Base-by-base conservation (phyloP, 257 asterid species). In the Plantago major region DNA sequence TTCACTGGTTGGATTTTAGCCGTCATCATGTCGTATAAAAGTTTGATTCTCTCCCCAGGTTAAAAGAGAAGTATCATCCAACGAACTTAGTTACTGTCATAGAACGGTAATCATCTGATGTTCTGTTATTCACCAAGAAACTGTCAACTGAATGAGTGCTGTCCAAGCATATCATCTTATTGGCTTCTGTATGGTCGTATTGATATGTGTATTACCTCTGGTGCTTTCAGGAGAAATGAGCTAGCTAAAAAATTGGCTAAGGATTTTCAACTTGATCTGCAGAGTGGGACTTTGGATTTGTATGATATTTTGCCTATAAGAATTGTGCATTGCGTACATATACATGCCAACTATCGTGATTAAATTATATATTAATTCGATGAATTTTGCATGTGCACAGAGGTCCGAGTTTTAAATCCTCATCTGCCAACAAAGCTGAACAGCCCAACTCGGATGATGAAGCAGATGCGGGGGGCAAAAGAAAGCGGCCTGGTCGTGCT, bases 31-130 rank as follows among this genome's bases (percentile, higher is more conserved):
- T 46, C 66, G 77, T 47, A 68, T 55, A n/a, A 48, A 65, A 55
- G 33, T 70, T 68, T 60, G 57, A 40, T 69, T 68, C 42, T 69
- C 11, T 67, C 14, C 72, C 69, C 80, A 93, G 99, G 99, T 81
- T 93, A 53, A 93, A 93, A 73, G 99, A 93, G 74, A 93, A 93
- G 73, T 93, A 93, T 74, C 97, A 93, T 71, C 99, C 99, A 4
- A 82, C 95, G 66, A 87, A 82, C 87, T 77, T 93, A 50, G 74
- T 86, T 65, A 56, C 90, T 70, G 97, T 89, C 65, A 87, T 87
- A 47, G 99, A 93, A 76, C 75, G 96, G 99, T 93, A 54, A 17
- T 76, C 47, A 43, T 60, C 33, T 62, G 33, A 52, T 63, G 60
- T 54, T 50, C 52, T 19, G 48, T 60, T 10, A 46, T 49, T 59